These are phyloP conservation scores for Phytophthora capsici DNA, from an alignment of 352 stramenopile genomes.

Conservation along the genomic window DNA sequence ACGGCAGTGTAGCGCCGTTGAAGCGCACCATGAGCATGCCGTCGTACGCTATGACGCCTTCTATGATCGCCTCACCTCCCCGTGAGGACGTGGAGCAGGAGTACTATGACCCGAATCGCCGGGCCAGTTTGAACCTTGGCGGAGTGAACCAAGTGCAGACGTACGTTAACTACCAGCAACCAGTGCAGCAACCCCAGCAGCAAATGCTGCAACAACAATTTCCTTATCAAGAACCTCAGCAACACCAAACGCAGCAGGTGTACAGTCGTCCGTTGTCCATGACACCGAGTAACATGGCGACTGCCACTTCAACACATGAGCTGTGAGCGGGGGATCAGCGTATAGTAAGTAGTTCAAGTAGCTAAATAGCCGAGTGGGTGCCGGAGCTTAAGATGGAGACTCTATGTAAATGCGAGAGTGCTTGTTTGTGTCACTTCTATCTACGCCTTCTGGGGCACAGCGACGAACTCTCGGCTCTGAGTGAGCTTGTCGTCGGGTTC, in stretches of 20 bases:
- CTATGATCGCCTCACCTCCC: conserved; percentile 22
- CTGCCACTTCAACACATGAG: conserved; percentile 38
- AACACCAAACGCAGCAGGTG: conserved; percentile 25
- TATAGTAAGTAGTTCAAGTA: conserved; percentile 51
- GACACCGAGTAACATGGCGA: conserved; percentile 26
- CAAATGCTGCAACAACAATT: conserved; percentile 33
- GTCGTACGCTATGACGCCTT: conserved; percentile 35
- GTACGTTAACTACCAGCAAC: conserved; percentile 37
- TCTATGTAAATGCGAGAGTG: conserved; percentile 46
- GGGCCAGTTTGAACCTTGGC: conserved; percentile 30
- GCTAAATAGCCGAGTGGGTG: conserved; percentile 27
- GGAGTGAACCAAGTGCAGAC: conserved; percentile 19
- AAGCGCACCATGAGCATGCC: conserved; percentile 51
- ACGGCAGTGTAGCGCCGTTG: conserved; percentile 30
- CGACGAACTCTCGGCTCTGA: conserved; percentile 83
- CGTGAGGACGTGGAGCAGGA: conserved; percentile 29
- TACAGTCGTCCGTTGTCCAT: conserved; percentile 37
- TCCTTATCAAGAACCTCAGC: conserved; percentile 31
- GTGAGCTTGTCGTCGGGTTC: conserved; percentile 85
- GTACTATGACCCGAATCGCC: conserved; percentile 35
- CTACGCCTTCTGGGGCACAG: conserved; percentile 41
- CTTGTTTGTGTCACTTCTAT: conserved; percentile 16
- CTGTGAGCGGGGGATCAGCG: conserved; percentile 10
- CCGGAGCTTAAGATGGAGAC: conserved; percentile 29
- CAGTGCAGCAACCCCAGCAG: conserved; percentile 34